Evolutionary conservation across 257 asterid genomes (phyloP).

Genomic region (Fraxinus americana): DNA sequence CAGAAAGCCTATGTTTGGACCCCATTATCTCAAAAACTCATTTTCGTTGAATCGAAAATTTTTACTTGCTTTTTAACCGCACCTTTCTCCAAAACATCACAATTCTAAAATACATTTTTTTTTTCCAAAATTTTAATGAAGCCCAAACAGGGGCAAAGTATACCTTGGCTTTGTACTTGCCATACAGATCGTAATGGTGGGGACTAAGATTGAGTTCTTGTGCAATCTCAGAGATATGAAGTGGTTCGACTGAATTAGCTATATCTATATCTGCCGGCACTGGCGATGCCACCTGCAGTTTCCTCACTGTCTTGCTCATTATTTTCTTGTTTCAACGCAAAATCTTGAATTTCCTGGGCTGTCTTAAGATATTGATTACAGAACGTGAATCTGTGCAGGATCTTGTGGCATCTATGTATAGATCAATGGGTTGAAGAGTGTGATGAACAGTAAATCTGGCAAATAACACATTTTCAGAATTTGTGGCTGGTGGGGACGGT

Average conservation of each 20-base stretch:
- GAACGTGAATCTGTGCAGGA: neutral
- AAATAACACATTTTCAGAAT: neutral
- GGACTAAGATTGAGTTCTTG: constrained; percentile 68
- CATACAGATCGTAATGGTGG: constrained; percentile 80
- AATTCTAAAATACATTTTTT: too few species aligned
- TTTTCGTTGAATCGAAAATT: too few species aligned
- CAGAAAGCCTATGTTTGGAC: neutral
- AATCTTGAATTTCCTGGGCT: constrained; percentile 11
- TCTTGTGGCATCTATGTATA: neutral
- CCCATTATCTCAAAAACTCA: too few species aligned
- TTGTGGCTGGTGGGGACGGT: neutral
- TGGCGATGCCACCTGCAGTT: constrained; percentile 73
- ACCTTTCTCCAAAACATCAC: too few species aligned
- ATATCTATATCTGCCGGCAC: constrained; percentile 96
- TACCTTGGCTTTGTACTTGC: constrained; percentile 93
- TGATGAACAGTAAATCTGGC: neutral
- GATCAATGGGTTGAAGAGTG: neutral
- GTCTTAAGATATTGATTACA: neutral
- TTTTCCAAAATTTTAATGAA: too few species aligned
- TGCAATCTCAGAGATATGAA: constrained; percentile 83
- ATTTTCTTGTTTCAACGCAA: neutral
- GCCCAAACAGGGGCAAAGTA: too few species aligned
- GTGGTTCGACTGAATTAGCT: constrained; percentile 86
- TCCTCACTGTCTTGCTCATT: constrained; percentile 78
- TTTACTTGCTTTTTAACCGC: too few species aligned